Evolutionary conservation across 208 protist species (phyloP).

Genomic region (Trypanosoma avium): DNA sequence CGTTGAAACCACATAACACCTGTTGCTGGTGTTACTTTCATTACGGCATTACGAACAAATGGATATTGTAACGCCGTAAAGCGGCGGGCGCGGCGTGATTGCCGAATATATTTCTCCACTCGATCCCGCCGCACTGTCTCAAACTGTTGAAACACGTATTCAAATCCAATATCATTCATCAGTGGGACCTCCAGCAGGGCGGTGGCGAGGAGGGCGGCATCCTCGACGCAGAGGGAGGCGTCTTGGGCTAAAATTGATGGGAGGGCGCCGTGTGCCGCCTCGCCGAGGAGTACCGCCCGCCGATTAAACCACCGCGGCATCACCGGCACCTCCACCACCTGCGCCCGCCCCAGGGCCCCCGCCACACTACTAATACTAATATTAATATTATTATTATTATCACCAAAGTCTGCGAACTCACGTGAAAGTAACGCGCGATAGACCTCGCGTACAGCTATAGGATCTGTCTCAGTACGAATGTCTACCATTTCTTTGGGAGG

Average conservation of each 20-base stretch:
- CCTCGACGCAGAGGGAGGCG: slow-evolving; percentile 86
- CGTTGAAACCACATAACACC: slow-evolving; percentile 48
- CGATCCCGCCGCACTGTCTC: slow-evolving; percentile 81
- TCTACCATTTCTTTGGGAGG: slow-evolving; percentile 58
- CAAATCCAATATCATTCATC: slow-evolving; percentile 71
- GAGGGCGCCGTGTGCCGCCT: slow-evolving; percentile 81
- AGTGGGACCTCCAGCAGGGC: slow-evolving; percentile 81
- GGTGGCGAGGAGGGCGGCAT: slow-evolving; percentile 83
- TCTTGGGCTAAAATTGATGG: slow-evolving; percentile 87
- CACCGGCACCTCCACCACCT: slow-evolving; percentile 81
- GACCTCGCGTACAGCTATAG: slow-evolving; percentile 45
- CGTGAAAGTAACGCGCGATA: slow-evolving; percentile 44
- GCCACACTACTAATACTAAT: too few species aligned
- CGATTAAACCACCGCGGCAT: slow-evolving; percentile 91
- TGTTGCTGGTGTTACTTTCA: slow-evolving; percentile 43
- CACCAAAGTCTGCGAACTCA: slow-evolving; percentile 61
- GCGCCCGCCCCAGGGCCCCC: too few species aligned
- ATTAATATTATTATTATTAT: too few species aligned
- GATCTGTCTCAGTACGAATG: slow-evolving; percentile 34
- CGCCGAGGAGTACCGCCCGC: slow-evolving; percentile 81
- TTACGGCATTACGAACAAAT: slow-evolving; percentile 46
- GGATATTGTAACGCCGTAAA: slow-evolving; percentile 55
- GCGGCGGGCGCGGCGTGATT: slow-evolving; percentile 70
- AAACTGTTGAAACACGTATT: slow-evolving; percentile 86
- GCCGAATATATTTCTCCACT: slow-evolving; percentile 86